A percentile compares a stretch with the other conserved stretches of the same genome.
Evolutionary conservation across 169 alveolate genomes (phyloP).

Genomic region (Plasmodium cynomolgi): DNA sequence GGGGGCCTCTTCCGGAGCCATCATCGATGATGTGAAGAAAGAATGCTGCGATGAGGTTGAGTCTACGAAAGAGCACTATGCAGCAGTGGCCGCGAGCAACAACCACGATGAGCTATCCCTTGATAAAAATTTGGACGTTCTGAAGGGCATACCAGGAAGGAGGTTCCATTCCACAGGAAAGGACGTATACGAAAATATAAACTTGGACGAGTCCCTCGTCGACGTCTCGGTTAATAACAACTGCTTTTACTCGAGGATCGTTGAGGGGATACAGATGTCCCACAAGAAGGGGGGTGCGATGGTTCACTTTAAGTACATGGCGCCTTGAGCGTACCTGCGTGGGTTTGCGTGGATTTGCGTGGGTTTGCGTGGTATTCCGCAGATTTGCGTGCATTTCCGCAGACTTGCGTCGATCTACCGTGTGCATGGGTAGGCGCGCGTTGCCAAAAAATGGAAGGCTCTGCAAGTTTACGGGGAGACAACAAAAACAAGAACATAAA

Average conservation of each 20-base stretch:
- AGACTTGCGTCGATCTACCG: neutral
- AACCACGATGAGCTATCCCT: neutral
- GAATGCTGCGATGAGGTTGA: neutral
- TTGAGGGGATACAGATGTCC: slow-evolving; percentile 63
- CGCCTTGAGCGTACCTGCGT: neutral
- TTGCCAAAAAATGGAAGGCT: neutral
- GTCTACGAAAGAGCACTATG: neutral
- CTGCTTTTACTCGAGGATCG: slow-evolving; percentile 36
- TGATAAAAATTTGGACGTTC: slow-evolving; percentile 31
- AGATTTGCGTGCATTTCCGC: too few relatives aligned
- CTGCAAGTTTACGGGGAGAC: neutral
- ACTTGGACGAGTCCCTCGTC: slow-evolving; percentile 23
- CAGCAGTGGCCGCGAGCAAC: neutral
- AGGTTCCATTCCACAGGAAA: slow-evolving; percentile 46
- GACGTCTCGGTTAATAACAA: slow-evolving; percentile 70
- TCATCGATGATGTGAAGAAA: neutral
- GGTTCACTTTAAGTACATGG: slow-evolving; percentile 50
- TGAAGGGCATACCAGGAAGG: slow-evolving; percentile 39
- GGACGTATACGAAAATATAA: slow-evolving; percentile 49
- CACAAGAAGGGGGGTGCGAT: slow-evolving; percentile 32
- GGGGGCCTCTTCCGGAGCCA: neutral
- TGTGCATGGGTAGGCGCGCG: too few relatives aligned
- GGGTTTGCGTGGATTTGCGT: neutral
- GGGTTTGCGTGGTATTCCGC: too few relatives aligned
- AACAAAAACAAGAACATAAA: neutral